Conservation (phyloP, 192 early-diverging fungal genomes). For the Coemansia sp. region DNA sequence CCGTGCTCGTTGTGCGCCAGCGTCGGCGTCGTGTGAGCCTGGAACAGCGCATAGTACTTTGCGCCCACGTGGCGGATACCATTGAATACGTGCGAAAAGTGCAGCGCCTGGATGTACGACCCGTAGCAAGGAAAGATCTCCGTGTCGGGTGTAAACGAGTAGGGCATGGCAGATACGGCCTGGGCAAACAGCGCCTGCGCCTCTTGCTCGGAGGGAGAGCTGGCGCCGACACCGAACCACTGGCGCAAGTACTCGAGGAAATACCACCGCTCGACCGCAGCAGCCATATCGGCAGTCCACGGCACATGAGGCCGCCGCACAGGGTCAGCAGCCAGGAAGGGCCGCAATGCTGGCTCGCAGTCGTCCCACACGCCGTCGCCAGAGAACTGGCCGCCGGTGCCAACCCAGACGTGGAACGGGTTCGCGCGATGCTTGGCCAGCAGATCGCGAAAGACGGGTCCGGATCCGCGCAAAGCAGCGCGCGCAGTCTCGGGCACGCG, state of each 20-base stretch:
- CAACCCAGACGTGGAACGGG: slow-evolving; percentile 72
- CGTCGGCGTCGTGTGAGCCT: slow-evolving; percentile 72
- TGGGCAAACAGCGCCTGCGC: slow-evolving; percentile 60
- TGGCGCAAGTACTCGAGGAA: slow-evolving; percentile 64
- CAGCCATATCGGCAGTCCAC: slow-evolving; percentile 64
- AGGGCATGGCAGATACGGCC: slow-evolving; percentile 72
- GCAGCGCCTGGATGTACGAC: slow-evolving; percentile 69
- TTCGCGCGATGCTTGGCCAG: slow-evolving; percentile 63
- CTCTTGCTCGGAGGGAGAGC: slow-evolving; percentile 21
- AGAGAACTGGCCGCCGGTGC: slow-evolving; percentile 73
- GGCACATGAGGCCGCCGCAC: slow-evolving; percentile 47
- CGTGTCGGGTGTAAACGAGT: slow-evolving; percentile 79
- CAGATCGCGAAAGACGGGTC: slow-evolving; percentile 57
- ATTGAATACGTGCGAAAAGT: slow-evolving; percentile 65
- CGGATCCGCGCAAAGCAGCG: slow-evolving; percentile 34
- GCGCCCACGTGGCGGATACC: slow-evolving; percentile 70
- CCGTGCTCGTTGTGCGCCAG: slow-evolving; percentile 62
- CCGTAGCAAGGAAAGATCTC: slow-evolving; percentile 82
- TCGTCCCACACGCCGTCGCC: slow-evolving; percentile 65
- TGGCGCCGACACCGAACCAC: slow-evolving; percentile 51
- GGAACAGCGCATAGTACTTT: slow-evolving; percentile 83
- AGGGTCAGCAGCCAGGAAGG: slow-evolving; percentile 55
- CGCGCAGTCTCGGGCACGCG: slow-evolving; percentile 35
- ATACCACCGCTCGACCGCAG: slow-evolving; percentile 66
- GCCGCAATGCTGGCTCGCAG: slow-evolving; percentile 60